Base-by-base conservation (phyloP, 2,329 filamentous ascomycete genomes). In the Coniochaeta sp. region DNA sequence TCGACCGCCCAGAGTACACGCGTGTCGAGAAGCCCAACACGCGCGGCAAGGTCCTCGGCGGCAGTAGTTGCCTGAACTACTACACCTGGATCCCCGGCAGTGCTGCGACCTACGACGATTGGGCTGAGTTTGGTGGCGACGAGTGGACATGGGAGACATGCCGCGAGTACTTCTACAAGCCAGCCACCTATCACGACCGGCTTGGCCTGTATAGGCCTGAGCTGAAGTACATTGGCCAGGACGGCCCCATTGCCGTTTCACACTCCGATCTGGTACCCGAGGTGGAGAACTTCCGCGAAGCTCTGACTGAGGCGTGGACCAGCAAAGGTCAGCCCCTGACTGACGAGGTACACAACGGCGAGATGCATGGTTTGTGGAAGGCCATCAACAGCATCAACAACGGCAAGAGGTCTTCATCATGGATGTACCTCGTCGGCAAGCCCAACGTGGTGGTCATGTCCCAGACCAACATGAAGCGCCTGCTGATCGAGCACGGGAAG, bases 81-180 rank as follows among this genome's bases (percentile, higher is more conserved):
- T 83, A 78, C 63, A 83, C 80, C 13, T 85, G 81, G 81, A 71
- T 82, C 5, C 79, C 75, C 1, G 82, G 81, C 2, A 77, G 72
- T 52, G 74, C 75, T 51, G 70, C 71, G 3, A 84, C 80, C 0
- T 85, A 80, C 57, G 77, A 91, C 61, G 83, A 85, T 18, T 79
- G 86, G 72, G 82, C 82, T n/a, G 87, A 87, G 65, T 79, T 78
- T 30, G 86, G 87, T 48, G 88, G 87, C 6, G 81, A 87, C 58
- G 72, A 78, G 47, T 86, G 82, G 82, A 82, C 68, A 0, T 84
- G 78, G 76, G 71, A 81, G 2, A 67, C 63, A 8, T 66, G 70
- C 33, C 67, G 73, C 3, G 67, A 71, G 7, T 83, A 82, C 56
- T 67, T 83, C 6, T 70, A 73, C 56, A 82, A 82, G 68, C 70